Percentiles rank a stretch among this genome's conserved stretches.
Conservation (phyloP, 1,139 yeast genomes). For the Nakaseomyces sp. region DNA sequence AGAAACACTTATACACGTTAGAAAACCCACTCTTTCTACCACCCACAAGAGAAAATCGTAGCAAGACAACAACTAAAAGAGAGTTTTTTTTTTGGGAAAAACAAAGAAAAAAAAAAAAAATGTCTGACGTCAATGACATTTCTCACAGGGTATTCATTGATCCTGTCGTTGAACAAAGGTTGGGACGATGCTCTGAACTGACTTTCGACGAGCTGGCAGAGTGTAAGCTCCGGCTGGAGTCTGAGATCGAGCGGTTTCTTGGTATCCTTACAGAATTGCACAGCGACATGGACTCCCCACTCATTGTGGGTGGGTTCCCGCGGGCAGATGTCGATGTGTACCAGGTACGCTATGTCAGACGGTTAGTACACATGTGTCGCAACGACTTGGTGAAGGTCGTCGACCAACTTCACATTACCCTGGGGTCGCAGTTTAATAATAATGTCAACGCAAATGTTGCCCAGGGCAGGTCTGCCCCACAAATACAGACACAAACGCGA, state of each 20-base stretch:
- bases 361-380: conserved; percentile 53
- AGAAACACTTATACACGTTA: too few relatives aligned
- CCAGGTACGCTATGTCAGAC: conserved; percentile 51
- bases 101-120: background rate
- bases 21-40: too few relatives aligned
- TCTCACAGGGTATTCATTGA: background rate
- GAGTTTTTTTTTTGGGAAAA: too few relatives aligned
- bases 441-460: too few relatives aligned
- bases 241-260: conserved; percentile 15
- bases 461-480: too few relatives aligned
- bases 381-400: conserved; percentile 57
- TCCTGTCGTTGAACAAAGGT: background rate
- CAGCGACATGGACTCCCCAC: conserved; percentile 55
- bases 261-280: conserved; percentile 26
- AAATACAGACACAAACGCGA: too few relatives aligned
- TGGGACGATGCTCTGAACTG: background rate
- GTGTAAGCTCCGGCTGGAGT: conserved; percentile 18
- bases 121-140: conserved; percentile 4
- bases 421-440: conserved; percentile 37
- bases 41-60: too few relatives aligned
- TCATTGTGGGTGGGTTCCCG: conserved; percentile 75
- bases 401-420: conserved; percentile 39
- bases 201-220: conserved; percentile 4
- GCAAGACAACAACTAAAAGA: too few relatives aligned
- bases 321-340: conserved; percentile 74